A percentile compares a stretch with the other conserved stretches of the same genome.
phyloP scores from a whole-genome alignment of 805 yeast genomes.

The Wickerhamiella hasegawae region DNA sequence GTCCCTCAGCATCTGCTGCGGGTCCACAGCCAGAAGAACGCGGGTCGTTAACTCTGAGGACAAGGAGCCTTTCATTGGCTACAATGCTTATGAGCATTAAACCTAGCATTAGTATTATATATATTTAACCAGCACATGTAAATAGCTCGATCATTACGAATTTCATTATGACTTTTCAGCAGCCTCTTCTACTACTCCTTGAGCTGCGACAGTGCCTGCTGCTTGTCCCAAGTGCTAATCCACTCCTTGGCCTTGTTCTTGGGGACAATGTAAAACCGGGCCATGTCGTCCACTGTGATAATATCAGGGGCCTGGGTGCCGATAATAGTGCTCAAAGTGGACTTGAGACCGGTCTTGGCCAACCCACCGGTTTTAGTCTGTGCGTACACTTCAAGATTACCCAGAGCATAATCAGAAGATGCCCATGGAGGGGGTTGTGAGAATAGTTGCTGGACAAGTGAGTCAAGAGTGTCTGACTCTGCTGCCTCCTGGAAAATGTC shows the following conservation, averaged over 20 bases:
- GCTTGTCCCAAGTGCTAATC: conserved; percentile 29
- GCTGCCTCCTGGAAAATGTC: conserved; percentile 65
- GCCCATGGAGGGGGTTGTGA: conserved; percentile 55
- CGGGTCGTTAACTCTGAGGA: neutral
- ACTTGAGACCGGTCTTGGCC: conserved; percentile 68
- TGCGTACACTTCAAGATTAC: conserved; percentile 55
- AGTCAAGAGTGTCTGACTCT: conserved; percentile 52
- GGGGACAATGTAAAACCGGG: conserved; percentile 68
- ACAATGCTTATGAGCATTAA: neutral
- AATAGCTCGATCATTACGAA: no score
- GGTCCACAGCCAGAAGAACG: conserved; percentile 11
- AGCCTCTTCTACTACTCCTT: neutral
- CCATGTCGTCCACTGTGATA: conserved; percentile 60
- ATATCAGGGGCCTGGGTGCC: conserved; percentile 45
- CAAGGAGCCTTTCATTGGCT: neutral
- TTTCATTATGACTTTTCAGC: neutral
- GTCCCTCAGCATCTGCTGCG: conserved; percentile 30
- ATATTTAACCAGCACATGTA: no score
- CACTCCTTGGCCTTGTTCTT: conserved; percentile 47
- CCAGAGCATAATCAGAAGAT: conserved; percentile 41
- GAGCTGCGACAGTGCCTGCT: conserved; percentile 10
- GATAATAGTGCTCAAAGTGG: conserved; percentile 46
- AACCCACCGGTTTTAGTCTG: conserved; percentile 76
- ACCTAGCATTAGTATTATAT: no score
- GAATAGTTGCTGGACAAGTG: conserved; percentile 42